Evolutionary conservation across 164 flowering plant genomes (phyloP).

Genomic region (Saururus chinensis): DNA sequence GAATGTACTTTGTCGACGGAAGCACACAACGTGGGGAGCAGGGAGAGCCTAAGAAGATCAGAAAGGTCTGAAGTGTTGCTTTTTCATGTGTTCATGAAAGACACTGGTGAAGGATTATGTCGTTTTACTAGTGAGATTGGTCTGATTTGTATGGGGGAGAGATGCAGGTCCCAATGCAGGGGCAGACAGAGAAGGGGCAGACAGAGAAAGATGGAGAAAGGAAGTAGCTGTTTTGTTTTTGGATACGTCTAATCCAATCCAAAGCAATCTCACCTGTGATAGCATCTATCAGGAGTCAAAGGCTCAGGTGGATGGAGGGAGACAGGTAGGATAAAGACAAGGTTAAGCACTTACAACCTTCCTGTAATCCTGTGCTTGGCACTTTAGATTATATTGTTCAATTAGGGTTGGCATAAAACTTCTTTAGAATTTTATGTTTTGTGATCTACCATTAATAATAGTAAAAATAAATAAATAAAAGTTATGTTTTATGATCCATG

Average conservation of each 20-base stretch:
- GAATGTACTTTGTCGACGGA: background rate
- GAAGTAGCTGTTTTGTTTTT: background rate
- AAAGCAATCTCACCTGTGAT: background rate
- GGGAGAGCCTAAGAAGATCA: background rate
- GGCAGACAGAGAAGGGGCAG: too few relatives aligned
- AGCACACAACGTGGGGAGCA: background rate
- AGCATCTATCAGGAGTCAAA: background rate
- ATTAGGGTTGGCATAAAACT: too few relatives aligned
- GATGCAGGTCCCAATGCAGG: conserved; percentile 4
- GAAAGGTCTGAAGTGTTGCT: background rate
- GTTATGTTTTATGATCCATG: too few relatives aligned
- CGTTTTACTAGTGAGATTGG: background rate
- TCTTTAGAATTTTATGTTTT: too few relatives aligned
- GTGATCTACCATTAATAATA: too few relatives aligned
- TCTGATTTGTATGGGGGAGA: background rate
- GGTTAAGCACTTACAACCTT: background rate
- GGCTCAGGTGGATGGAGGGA: background rate
- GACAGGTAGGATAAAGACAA: background rate
- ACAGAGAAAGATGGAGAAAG: too few relatives aligned
- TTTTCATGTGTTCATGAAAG: background rate
- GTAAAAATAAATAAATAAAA: too few relatives aligned
- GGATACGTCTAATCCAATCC: conserved; percentile 4
- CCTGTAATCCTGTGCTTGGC: too few relatives aligned
- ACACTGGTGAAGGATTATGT: background rate
- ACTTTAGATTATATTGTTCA: too few relatives aligned